phyloP scores from a whole-genome alignment of 495 filamentous ascomycete genomes.

The Aspergillus leporis region DNA sequence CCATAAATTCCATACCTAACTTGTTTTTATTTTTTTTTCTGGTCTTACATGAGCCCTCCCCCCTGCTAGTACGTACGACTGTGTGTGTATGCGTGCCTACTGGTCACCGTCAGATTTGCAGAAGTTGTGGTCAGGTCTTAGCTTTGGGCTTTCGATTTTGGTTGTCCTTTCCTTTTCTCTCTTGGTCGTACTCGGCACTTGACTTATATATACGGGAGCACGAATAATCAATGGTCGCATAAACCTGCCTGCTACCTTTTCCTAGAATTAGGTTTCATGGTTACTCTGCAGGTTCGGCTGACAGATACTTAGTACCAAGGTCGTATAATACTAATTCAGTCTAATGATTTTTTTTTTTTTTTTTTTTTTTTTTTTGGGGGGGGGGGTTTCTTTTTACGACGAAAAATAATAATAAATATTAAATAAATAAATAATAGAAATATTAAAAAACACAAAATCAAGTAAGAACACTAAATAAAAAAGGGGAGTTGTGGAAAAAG shows the following conservation, averaged over 20 bases:
- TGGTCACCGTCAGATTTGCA: neutral
- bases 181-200: neutral
- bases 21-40: neutral
- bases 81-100: neutral
- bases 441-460: neutral
- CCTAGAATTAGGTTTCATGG: neutral
- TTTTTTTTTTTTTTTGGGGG: no score
- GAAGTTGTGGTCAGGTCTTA: constrained; percentile 1
- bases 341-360: no score
- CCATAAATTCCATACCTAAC: neutral
- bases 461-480: neutral
- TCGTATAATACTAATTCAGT: neutral
- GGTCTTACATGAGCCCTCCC: neutral
- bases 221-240: neutral
- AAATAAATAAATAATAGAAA: neutral
- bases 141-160: neutral
- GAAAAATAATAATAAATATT: neutral
- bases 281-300: neutral
- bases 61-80: neutral
- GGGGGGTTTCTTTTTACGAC: no score
- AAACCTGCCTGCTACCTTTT: neutral
- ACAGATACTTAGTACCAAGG: neutral
- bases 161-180: neutral
- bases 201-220: neutral
- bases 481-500: neutral